Evolutionary conservation across 2,329 filamentous ascomycete genomes (phyloP).

Genomic region (Cladosporium velox): DNA sequence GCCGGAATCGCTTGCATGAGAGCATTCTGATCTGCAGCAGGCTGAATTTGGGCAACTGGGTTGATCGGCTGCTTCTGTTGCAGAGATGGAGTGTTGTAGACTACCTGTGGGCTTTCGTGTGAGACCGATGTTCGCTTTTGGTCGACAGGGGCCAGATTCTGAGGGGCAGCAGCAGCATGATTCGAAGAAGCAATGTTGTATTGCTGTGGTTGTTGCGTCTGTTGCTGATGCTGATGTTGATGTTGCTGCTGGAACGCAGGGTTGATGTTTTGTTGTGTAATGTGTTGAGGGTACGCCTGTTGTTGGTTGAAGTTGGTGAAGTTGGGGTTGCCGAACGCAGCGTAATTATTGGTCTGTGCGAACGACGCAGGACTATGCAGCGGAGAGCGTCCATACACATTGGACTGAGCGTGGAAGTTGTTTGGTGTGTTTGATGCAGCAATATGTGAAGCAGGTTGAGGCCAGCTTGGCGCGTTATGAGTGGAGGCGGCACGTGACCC

Average conservation of each 20-base stretch:
- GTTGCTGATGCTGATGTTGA: slow-evolving; percentile 16
- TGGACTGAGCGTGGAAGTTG: slow-evolving; percentile 27
- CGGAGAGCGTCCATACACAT: slow-evolving; percentile 29
- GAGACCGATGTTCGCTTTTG: background rate
- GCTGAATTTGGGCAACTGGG: slow-evolving; percentile 35
- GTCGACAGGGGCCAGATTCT: slow-evolving; percentile 28
- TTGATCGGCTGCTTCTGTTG: slow-evolving; percentile 18
- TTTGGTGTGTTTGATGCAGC: slow-evolving; percentile 22
- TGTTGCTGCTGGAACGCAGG: slow-evolving; percentile 25
- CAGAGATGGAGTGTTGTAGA: slow-evolving; percentile 5
- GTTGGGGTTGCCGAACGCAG: slow-evolving; percentile 22
- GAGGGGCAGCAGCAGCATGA: slow-evolving; percentile 33
- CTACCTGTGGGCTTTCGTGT: slow-evolving; percentile 1
- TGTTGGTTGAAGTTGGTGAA: slow-evolving; percentile 19
- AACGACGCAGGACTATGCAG: slow-evolving; percentile 35
- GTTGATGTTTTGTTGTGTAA: slow-evolving; percentile 26
- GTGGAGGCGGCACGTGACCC: slow-evolving; percentile 33
- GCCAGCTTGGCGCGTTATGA: slow-evolving; percentile 28
- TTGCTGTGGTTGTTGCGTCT: slow-evolving; percentile 14
- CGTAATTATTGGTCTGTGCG: slow-evolving; percentile 27
- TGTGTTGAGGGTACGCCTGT: slow-evolving; percentile 18
- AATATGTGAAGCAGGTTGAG: slow-evolving; percentile 32
- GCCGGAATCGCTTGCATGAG: slow-evolving; percentile 35
- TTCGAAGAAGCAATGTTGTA: slow-evolving; percentile 22
- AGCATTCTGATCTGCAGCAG: slow-evolving; percentile 30